Evolutionary conservation across 1,139 yeast species (phyloP), one percentile per base, ranked within the genome.

Genomic region (Debaryomyces robertsiae): DNA sequence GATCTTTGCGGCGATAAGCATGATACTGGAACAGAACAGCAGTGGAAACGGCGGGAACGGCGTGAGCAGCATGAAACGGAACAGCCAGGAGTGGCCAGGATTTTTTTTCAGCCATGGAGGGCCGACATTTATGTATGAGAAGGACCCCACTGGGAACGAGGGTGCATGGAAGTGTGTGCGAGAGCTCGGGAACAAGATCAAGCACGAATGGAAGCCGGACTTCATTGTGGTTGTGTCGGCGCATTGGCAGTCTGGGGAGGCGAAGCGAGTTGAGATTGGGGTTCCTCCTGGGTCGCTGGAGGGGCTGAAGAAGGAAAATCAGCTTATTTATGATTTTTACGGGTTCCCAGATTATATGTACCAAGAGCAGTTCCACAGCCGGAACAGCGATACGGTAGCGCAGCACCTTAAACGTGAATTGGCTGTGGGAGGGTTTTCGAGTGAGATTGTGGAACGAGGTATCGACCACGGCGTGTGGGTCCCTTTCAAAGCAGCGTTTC

Each of bases 381-480:
- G 61, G 34, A 69, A 72, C 33, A 72, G 76, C 37, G 42, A 58
- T 0, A 50, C 53, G 6, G 46, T 84, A 6, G 79, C 85, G 0
- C 46, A 65, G 14, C 63, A 69, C 42, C 62, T 85, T 14, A 67
- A 69, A 28, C 52, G 63, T 1, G 60, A 71, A 9, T 62, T 86
- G 28, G 49, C 52, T 11, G 47, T 55, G 3, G 49, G 59, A 9
- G 84, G 82, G 0, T 67, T 84, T 36, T 51, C 65, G 2, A 63
- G 81, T 1, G 61, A 63, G 24, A 48, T 79, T 14, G 63, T 71
- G 14, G 57, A 63, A 14, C 67, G 94, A 42, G 94, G 94, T 3
- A 59, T 86, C 15, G 95, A 86, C 56, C 95, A 86, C 60, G 95
- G 95, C 1, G 84, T 75, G 3, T 86, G 93, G 90, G 89, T 83